These are phyloP conservation scores for Cochlearia excelsa DNA, from an alignment of 345 rosid species.

Conservation along the genomic window DNA sequence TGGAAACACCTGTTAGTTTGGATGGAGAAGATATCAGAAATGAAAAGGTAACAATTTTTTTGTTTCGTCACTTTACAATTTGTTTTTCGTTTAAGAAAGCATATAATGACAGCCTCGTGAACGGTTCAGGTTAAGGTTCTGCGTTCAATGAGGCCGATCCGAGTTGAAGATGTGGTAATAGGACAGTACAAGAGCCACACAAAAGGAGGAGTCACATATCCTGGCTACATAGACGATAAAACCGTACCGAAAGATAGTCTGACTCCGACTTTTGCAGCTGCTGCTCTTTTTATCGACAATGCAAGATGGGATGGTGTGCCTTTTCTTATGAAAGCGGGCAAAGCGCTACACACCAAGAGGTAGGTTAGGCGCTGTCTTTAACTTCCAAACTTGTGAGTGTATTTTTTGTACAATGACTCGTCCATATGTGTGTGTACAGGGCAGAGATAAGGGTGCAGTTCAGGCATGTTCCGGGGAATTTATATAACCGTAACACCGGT, in stretches of 20 bases:
- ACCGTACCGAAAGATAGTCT: conserved; percentile 81
- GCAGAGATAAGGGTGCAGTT: conserved; percentile 98
- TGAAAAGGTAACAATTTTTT: conserved; percentile 89
- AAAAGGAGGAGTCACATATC: conserved; percentile 72
- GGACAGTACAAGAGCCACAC: conserved; percentile 93
- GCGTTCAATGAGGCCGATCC: conserved; percentile 87
- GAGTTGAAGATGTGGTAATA: conserved; percentile 66
- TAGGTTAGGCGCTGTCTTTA: neutral
- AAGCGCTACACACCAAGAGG: conserved; percentile 82
- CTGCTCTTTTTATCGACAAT: conserved; percentile 90
- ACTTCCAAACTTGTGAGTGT: neutral
- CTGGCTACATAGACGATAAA: conserved; percentile 78
- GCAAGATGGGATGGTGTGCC: conserved; percentile 99
- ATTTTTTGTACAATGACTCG: neutral
- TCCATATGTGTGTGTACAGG: conserved; percentile 36
- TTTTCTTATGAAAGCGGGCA: conserved; percentile 96
- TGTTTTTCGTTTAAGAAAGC: neutral
- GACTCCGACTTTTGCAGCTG: conserved; percentile 98
- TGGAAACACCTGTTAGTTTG: conserved; percentile 98
- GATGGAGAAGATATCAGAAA: conserved; percentile 97
- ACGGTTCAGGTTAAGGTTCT: conserved; percentile 76
- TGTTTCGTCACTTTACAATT: neutral
- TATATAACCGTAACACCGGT: conserved; percentile 66
- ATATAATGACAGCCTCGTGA: conserved; percentile 9
- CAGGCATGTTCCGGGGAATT: conserved; percentile 90